A percentile compares a stretch with the other conserved stretches of the same genome.
phyloP scores from a whole-genome alignment of 805 yeast genomes.

The Cyberlindnera saturnus region DNA sequence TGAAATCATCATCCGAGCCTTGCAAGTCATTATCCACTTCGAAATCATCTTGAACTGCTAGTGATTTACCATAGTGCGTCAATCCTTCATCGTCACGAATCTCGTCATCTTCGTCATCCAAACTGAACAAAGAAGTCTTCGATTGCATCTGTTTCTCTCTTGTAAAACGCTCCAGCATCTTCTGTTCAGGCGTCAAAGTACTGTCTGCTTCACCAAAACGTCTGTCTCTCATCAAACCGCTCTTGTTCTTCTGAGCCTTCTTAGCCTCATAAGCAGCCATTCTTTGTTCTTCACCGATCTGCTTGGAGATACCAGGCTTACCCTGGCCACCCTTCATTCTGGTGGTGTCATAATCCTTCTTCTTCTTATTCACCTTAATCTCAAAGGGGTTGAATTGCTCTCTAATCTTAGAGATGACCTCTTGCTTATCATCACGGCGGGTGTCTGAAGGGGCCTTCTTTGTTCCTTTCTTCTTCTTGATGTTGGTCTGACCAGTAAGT shows the following conservation, averaged over 20 bases:
- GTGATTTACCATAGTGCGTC: conserved; percentile 74
- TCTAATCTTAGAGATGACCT: conserved; percentile 55
- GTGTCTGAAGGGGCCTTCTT: conserved; percentile 56
- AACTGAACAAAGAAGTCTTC: conserved; percentile 57
- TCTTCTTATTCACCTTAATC: conserved; percentile 60
- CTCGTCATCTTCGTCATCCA: conserved; percentile 46
- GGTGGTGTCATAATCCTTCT: conserved; percentile 53
- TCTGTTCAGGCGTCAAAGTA: conserved; percentile 76
- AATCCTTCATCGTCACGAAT: conserved; percentile 32
- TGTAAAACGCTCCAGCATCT: conserved; percentile 92
- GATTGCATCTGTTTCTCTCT: conserved; percentile 68
- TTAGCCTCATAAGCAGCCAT: conserved; percentile 57
- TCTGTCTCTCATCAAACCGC: conserved; percentile 76
- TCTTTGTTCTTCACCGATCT: conserved; percentile 61
- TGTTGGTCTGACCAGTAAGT: conserved; percentile 78
- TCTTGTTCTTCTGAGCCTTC: conserved; percentile 57
- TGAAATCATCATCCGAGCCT: conserved; percentile 29
- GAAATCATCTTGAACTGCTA: conserved; percentile 53
- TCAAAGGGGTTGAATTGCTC: conserved; percentile 90
- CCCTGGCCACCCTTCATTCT: conserved; percentile 47
- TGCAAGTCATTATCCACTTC: conserved; percentile 40
- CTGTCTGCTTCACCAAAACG: conserved; percentile 87
- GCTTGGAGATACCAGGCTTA: conserved; percentile 64
- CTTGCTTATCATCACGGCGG: conserved; percentile 61
- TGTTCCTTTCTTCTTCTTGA: conserved; percentile 42